Conservation (phyloP, 2,329 filamentous ascomycete genomes). For the Torrubiellomyces zombiae region DNA sequence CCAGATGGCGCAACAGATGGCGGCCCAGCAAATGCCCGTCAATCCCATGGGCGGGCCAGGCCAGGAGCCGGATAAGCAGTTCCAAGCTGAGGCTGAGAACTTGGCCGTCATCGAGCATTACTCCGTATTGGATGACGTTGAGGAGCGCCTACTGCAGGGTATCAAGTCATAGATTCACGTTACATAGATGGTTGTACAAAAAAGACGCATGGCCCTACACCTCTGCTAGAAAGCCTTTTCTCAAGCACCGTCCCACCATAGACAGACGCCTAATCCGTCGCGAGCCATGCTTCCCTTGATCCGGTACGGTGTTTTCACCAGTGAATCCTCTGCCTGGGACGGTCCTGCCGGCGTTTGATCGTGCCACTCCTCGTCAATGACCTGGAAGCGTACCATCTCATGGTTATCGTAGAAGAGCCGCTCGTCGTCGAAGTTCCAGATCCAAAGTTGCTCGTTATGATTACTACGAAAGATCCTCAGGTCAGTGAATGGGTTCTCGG, state of each 20-base stretch:
- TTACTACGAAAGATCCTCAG: slow-evolving; percentile 31
- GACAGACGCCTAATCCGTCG: slow-evolving; percentile 42
- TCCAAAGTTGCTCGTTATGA: slow-evolving; percentile 62
- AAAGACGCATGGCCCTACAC: slow-evolving; percentile 2
- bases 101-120: slow-evolving; percentile 87
- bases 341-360: slow-evolving; percentile 66
- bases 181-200: slow-evolving; percentile 7
- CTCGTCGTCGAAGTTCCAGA: slow-evolving; percentile 62
- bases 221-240: slow-evolving; percentile 3
- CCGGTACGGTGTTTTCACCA: slow-evolving; percentile 53
- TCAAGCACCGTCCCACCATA: slow-evolving; percentile 41
- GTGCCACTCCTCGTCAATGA: slow-evolving; percentile 79
- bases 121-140: slow-evolving; percentile 76
- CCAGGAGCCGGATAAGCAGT: slow-evolving; percentile 90
- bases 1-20: slow-evolving; percentile 85
- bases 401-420: slow-evolving; percentile 78
- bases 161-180: slow-evolving; percentile 20
- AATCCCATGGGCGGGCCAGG: slow-evolving; percentile 67
- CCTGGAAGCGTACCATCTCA: slow-evolving; percentile 73
- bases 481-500: slow-evolving; percentile 10
- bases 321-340: slow-evolving; percentile 40
- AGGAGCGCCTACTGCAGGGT: slow-evolving; percentile 59
- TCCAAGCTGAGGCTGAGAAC: slow-evolving; percentile 84
- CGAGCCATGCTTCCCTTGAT: slow-evolving; percentile 50
- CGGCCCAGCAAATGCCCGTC: slow-evolving; percentile 35